These are phyloP conservation scores for Halophytophthora batemanensis DNA, from an alignment of 352 stramenopile genomes.

Conservation along the genomic window DNA sequence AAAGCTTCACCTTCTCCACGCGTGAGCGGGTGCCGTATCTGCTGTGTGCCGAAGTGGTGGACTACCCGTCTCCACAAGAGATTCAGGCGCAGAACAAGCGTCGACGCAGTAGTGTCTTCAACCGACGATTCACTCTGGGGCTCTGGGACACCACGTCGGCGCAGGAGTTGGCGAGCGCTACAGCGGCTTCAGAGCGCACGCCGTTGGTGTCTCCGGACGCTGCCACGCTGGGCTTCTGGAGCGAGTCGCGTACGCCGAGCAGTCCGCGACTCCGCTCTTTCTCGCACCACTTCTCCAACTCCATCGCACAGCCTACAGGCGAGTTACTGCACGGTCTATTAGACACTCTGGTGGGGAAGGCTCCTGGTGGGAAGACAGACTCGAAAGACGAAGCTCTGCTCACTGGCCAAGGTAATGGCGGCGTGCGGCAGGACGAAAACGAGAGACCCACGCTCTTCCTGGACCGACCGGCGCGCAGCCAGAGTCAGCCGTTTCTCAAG, in stretches of 20 bases:
- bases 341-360: slow-evolving; percentile 68
- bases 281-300: slow-evolving; percentile 72
- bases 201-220: slow-evolving; percentile 57
- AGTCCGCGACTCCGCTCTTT: slow-evolving; percentile 69
- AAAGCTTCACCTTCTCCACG: slow-evolving; percentile 85
- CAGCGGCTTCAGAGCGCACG: slow-evolving; percentile 30
- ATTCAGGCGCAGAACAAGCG: slow-evolving; percentile 24
- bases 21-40: slow-evolving; percentile 78
- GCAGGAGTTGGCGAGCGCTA: slow-evolving; percentile 24
- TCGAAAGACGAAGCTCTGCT: slow-evolving; percentile 36
- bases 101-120: slow-evolving; percentile 52
- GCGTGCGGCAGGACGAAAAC: slow-evolving; percentile 17
- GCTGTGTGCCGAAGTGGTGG: slow-evolving; percentile 72
- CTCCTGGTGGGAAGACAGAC: slow-evolving; percentile 34
- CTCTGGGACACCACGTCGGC: slow-evolving; percentile 58
- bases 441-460: slow-evolving; percentile 16
- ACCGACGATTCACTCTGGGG: slow-evolving; percentile 57
- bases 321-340: slow-evolving; percentile 70
- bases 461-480: slow-evolving; percentile 30
- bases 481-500: slow-evolving; percentile 38
- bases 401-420: slow-evolving; percentile 13
- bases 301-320: slow-evolving; percentile 50
- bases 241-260: slow-evolving; percentile 51
- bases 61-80: slow-evolving; percentile 48
- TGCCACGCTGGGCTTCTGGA: slow-evolving; percentile 77